Percentiles rank a stretch among this genome's conserved stretches.
These are phyloP conservation scores for Sphaerulina musiva DNA, from an alignment of 2,329 filamentous ascomycete species.

Conservation along the genomic window DNA sequence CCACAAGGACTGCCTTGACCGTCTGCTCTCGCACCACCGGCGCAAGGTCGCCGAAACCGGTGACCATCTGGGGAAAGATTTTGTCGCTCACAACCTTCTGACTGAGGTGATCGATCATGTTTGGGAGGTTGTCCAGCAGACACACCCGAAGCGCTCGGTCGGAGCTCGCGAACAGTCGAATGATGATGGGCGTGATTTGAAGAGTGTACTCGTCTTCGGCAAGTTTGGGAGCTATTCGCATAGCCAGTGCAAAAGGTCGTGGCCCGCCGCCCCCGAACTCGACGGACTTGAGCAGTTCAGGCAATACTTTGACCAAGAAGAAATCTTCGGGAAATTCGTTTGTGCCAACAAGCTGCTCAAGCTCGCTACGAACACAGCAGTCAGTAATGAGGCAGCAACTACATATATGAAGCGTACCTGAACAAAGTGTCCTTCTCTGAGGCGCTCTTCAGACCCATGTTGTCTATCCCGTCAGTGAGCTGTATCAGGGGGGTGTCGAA, in stretches of 20 bases:
- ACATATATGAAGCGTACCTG: slow-evolving; percentile 43
- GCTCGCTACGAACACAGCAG: slow-evolving; percentile 48
- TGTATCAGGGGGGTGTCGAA: slow-evolving; percentile 92
- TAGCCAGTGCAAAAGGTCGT: slow-evolving; percentile 77
- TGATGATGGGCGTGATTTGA: slow-evolving; percentile 75
- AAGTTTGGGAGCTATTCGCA: slow-evolving; percentile 85
- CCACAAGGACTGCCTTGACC: slow-evolving; percentile 81
- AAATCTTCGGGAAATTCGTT: slow-evolving; percentile 97
- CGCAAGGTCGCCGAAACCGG: slow-evolving; percentile 86
- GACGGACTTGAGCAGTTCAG: slow-evolving; percentile 95
- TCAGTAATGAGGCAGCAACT: neutral
- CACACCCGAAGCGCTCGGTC: slow-evolving; percentile 89
- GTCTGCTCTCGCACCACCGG: slow-evolving; percentile 93
- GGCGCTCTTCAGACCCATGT: slow-evolving; percentile 78
- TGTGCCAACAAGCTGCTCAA: slow-evolving; percentile 64
- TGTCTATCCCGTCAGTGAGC: slow-evolving; percentile 87
- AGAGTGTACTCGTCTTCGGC: slow-evolving; percentile 82
- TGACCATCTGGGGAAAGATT: slow-evolving; percentile 94
- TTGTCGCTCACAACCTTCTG: slow-evolving; percentile 91
- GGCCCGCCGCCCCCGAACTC: slow-evolving; percentile 94
- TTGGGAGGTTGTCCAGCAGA: slow-evolving; percentile 75
- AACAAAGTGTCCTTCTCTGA: slow-evolving; percentile 79
- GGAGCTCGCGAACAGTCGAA: slow-evolving; percentile 82
- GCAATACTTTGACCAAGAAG: slow-evolving; percentile 93
- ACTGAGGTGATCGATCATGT: slow-evolving; percentile 84